Evolutionary conservation across 2,329 filamentous ascomycete species (phyloP).

Genomic region (Lecanicillium sp.): DNA sequence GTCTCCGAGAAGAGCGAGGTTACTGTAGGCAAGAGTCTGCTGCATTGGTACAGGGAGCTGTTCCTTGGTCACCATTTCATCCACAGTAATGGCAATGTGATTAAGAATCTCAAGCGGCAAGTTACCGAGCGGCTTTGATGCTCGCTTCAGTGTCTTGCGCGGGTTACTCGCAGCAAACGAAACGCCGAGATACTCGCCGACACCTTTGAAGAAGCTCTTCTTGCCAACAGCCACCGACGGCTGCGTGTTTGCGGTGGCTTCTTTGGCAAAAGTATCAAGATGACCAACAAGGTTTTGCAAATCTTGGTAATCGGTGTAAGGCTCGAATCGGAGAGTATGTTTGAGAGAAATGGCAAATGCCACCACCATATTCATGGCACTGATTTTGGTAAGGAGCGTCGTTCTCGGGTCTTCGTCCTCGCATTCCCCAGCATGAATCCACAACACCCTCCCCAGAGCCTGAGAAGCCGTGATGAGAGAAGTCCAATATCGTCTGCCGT

Average conservation of each 20-base stretch:
- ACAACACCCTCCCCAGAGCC: constrained; percentile 68
- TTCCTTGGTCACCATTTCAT: constrained; percentile 47
- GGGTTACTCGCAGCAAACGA: constrained; percentile 73
- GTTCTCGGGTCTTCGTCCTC: constrained; percentile 46
- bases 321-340: constrained; percentile 77
- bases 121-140: constrained; percentile 67
- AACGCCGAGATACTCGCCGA: constrained; percentile 67
- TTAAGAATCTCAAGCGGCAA: constrained; percentile 75
- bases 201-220: constrained; percentile 50
- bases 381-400: constrained; percentile 62
- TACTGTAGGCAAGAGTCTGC: constrained; percentile 52
- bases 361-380: constrained; percentile 67
- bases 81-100: constrained; percentile 60
- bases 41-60: constrained; percentile 49
- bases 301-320: constrained; percentile 69
- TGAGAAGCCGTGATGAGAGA: constrained; percentile 53
- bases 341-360: constrained; percentile 73
- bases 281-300: constrained; percentile 61
- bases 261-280: constrained; percentile 65
- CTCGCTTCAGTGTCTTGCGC: constrained; percentile 65
- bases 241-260: constrained; percentile 33
- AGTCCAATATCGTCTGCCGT: constrained; percentile 57
- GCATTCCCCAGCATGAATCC: constrained; percentile 65
- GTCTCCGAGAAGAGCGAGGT: constrained; percentile 60
- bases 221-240: constrained; percentile 21